Evolutionary conservation across 148 eudicot genomes (phyloP), one percentile per base, ranked within the genome.

Genomic region (Diospyros kaki): DNA sequence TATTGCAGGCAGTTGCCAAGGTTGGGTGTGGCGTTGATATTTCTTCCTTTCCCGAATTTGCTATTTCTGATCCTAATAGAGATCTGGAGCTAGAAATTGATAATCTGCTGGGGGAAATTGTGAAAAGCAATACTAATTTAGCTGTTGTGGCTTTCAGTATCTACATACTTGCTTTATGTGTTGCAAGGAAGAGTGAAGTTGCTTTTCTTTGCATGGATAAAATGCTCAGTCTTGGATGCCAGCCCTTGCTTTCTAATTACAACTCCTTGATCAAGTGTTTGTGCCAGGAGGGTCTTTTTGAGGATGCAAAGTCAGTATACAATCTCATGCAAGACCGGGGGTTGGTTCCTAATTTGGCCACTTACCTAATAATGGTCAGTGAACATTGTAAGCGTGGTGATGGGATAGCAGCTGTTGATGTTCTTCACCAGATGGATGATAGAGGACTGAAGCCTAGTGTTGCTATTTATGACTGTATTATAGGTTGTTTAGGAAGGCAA

Each of bases 251-350:
- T 43, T 82, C 86, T 15, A 82, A 84, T 66, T 85, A 80, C 76
- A 85, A 85, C 75, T 85, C 88, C 43, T 68, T 85, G 82, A 78
- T 85, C 60, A 85, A 78, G 79, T 75, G 81, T 60, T 75, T 82
- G 75, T 77, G 48, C 53, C 76, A 75, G 41, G 71, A 85, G 52
- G 88, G 88, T 48, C 60, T 64, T 46, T 74, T 55, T 58, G 76
- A 75, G 72, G 71, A 53, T 76, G 86, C 72, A 38, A 70, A 67
- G 66, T 46, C 72, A 40, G 39, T 85, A 13, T 62, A 75, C 75
- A 78, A 78, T 42, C 76, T 77, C 76, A 85, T 85, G 88, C 80
- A 80, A 73, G 73, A 73, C 45, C 72, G 58, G 39, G 85, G 88
- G 3, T 44, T 79, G 6, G 70, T 77, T 59, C 88, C 86, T 1